Evolutionary conservation across 2,329 filamentous ascomycete species (phyloP), one percentile per base, ranked within the genome.

Genomic region (Cordyceps militaris): DNA sequence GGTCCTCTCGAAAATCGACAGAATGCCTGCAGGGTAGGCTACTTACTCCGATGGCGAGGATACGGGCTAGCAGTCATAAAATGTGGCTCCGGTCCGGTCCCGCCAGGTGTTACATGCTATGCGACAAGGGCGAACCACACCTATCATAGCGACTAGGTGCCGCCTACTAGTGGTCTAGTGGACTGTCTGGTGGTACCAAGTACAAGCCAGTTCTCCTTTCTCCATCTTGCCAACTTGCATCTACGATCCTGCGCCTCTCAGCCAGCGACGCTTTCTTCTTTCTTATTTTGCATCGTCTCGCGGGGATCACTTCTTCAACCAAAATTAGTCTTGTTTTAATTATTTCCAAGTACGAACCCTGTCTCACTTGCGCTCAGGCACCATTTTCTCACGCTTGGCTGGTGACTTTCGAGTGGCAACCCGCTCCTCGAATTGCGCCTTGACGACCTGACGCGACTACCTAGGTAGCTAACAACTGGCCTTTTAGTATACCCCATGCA

Each of bases 191-290:
- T 14, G 14, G 46, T 48, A 48, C 43, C 9, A 24, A 28, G 53
- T 26, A 49, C 38, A 51, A 51, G 55, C 55, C 55, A 57, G 38
- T 57, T 57, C 55, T 57, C 55, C 55, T 57, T 57, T 56, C 46
- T 57, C 47, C 46, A 51, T 57, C 55, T 57, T 51, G 47, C 14
- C 55, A 51, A 57, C 47, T 57, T 57, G 55, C 55, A 36, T 57
- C 47, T 51, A 46, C 19, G 34, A 49, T 50, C 54, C 44, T 42
- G 55, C 47, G 47, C 47, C 55, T 23, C 38, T 36, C 55, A 57
- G 55, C n/a, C 55, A 51, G 55, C 55, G 47, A 51, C 47, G 11
- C 30, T 44, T 16, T 40, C 28, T 51, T 47, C 26, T 10, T 34
- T 24, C 43, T 43, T 36, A 38, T 40, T 46, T 40, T 43, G 36